Conservation (phyloP, 169 alveolate genomes). For the Plasmodium sp. region DNA sequence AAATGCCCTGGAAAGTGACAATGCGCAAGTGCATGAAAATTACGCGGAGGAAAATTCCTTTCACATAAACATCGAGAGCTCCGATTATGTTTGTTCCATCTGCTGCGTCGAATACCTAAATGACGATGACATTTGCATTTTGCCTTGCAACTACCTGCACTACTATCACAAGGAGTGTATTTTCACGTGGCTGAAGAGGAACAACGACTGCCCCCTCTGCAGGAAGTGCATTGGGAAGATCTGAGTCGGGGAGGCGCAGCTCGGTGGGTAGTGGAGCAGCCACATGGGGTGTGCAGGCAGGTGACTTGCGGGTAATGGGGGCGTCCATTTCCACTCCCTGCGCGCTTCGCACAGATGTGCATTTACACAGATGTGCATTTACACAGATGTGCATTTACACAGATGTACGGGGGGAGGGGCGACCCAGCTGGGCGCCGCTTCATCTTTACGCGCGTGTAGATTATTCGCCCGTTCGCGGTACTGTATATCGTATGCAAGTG, state of each 20-base stretch:
- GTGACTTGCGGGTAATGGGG: background rate
- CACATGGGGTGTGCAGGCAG: background rate
- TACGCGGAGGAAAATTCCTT: constrained; percentile 8
- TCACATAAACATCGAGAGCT: constrained; percentile 39
- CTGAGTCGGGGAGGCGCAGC: background rate
- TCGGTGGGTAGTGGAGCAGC: background rate
- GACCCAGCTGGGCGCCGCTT: background rate
- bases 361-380: too few species aligned
- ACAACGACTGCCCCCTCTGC: constrained; percentile 84
- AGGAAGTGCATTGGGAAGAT: constrained; percentile 76
- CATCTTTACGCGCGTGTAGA: background rate
- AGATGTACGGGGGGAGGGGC: background rate
- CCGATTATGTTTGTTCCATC: constrained; percentile 52
- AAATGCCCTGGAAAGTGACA: constrained; percentile 9
- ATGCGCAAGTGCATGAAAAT: background rate
- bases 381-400: background rate
- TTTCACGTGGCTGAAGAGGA: constrained; percentile 81
- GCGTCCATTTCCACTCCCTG: too few species aligned
- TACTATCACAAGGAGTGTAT: constrained; percentile 85
- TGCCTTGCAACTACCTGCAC: constrained; percentile 86
- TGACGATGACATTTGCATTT: constrained; percentile 78
- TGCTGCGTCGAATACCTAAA: constrained; percentile 45
- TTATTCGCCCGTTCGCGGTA: background rate
- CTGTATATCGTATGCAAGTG: background rate
- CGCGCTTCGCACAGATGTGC: too few species aligned